Conservation (phyloP, 1,284 basidiomycete genomes). For the Leccinum pachyderme region DNA sequence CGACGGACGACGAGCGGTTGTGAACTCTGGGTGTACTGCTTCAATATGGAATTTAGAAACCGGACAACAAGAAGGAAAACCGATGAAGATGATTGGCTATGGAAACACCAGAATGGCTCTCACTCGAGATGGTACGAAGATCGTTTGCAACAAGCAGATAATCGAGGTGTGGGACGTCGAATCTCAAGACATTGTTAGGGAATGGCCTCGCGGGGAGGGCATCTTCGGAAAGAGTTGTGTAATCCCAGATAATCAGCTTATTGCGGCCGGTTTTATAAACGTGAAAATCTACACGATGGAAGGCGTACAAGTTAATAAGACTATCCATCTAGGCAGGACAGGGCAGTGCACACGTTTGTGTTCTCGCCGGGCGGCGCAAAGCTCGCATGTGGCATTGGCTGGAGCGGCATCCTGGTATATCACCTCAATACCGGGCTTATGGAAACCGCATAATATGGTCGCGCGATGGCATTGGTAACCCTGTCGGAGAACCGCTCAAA, state of each 20-base stretch:
- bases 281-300: background rate
- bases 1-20: background rate
- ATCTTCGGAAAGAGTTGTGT: background rate
- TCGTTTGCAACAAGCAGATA: background rate
- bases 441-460: slow-evolving; percentile 6
- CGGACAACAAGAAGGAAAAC: background rate
- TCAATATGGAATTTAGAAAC: background rate
- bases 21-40: background rate
- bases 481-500: background rate
- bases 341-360: background rate
- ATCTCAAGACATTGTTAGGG: background rate
- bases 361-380: background rate
- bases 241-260: background rate
- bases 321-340: background rate
- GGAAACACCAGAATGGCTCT: background rate
- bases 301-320: background rate
- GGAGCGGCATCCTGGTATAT: background rate
- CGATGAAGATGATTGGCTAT: background rate
- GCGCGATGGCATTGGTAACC: slow-evolving; percentile 1
- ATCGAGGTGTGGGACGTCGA: slow-evolving; percentile 9
- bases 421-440: background rate
- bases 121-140: slow-evolving; percentile 4
- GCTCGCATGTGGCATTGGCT: background rate
- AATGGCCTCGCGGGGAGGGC: background rate
- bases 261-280: background rate